These are phyloP conservation scores for Phanerochaete sordida DNA, from an alignment of 768 basidiomycete genomes.

Conservation along the genomic window DNA sequence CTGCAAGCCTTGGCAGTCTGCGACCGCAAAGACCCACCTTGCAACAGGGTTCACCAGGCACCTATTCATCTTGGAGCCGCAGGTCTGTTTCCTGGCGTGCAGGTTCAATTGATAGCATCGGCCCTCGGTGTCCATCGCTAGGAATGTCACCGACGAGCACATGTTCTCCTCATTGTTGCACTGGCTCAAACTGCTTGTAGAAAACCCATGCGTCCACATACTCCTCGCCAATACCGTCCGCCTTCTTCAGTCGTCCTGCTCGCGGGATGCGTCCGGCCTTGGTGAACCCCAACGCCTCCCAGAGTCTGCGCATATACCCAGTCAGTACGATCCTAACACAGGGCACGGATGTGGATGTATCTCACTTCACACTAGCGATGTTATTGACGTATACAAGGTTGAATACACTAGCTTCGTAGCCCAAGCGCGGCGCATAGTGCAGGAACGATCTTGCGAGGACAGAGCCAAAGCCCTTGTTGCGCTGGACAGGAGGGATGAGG, in stretches of 20 bases:
- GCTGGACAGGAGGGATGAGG: conserved; percentile 59
- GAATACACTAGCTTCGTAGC: conserved; percentile 80
- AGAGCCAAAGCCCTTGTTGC: conserved; percentile 65
- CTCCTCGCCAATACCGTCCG: conserved; percentile 74
- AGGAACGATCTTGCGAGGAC: conserved; percentile 76
- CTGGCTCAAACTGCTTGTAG: conserved; percentile 64
- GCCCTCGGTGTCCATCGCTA: background rate
- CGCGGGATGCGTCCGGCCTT: conserved; percentile 75
- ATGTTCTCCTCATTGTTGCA: background rate
- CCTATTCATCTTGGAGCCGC: background rate
- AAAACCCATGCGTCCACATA: conserved; percentile 86
- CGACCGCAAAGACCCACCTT: too few relatives aligned
- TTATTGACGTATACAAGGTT: conserved; percentile 91
- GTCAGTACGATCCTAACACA: conserved; percentile 2
- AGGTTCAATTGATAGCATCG: too few relatives aligned
- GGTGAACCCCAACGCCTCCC: conserved; percentile 80
- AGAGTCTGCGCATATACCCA: conserved; percentile 50
- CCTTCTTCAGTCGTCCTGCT: conserved; percentile 66
- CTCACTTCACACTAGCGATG: conserved; percentile 44
- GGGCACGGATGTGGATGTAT: background rate
- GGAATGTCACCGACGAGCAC: background rate
- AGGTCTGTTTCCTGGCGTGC: background rate
- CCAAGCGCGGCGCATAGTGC: conserved; percentile 74
- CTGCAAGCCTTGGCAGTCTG: too few relatives aligned
- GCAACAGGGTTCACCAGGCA: too few relatives aligned